Percentiles rank a stretch among this genome's conserved stretches.
phyloP scores from a whole-genome alignment of 1,284 basidiomycete species.

The Neolentinus lepideus region DNA sequence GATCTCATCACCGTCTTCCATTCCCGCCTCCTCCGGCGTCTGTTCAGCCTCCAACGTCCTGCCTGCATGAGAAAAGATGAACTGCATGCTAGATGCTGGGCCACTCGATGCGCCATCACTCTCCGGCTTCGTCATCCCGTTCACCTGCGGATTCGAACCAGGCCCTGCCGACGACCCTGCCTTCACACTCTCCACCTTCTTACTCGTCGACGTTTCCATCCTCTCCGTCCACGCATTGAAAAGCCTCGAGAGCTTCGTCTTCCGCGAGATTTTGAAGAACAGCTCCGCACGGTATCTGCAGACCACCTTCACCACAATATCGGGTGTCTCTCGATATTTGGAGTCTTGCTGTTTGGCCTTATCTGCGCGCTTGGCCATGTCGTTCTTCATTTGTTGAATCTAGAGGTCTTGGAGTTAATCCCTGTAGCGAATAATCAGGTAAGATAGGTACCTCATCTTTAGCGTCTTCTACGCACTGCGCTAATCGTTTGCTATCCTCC shows the following conservation, averaged over 20 bases:
- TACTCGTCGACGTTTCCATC: conserved; percentile 48
- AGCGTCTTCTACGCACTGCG: conserved; percentile 72
- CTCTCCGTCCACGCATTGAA: conserved; percentile 83
- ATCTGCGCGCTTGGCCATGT: conserved; percentile 68
- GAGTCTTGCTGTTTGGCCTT: conserved; percentile 67
- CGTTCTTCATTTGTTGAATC: conserved; percentile 71
- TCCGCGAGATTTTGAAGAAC: conserved; percentile 84
- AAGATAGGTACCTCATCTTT: conserved; percentile 59
- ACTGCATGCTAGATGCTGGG: conserved; percentile 47
- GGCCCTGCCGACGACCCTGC: conserved; percentile 9
- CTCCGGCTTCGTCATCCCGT: conserved; percentile 41
- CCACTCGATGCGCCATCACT: conserved; percentile 22
- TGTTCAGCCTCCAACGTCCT: conserved; percentile 65
- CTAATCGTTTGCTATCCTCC: conserved; percentile 77
- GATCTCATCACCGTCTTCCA: conserved; percentile 81
- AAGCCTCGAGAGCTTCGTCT: conserved; percentile 71
- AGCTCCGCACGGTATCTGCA: conserved; percentile 82
- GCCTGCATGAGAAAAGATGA: conserved; percentile 77
- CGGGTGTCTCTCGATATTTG: conserved; percentile 72
- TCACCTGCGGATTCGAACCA: conserved; percentile 22
- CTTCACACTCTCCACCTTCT: conserved; percentile 16
- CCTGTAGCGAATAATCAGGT: not conserved
- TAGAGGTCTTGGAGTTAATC: conserved; percentile 20
- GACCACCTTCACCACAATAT: conserved; percentile 78
- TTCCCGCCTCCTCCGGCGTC: conserved; percentile 77